phyloP scores from a whole-genome alignment of 352 stramenopile species.

The Phytophthora pini region DNA sequence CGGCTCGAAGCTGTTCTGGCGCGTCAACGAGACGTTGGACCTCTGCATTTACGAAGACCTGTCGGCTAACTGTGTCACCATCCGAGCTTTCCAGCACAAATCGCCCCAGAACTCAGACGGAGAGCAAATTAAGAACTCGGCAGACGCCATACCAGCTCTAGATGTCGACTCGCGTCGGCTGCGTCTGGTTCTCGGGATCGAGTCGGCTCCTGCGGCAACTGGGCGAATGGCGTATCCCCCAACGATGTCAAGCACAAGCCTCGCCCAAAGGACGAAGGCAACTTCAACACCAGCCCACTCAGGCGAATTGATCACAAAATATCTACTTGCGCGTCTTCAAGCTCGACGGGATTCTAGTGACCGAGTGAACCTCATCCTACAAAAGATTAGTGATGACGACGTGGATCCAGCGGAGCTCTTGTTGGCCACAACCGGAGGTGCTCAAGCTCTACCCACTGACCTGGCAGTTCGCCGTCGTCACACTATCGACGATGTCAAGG shows the following conservation, averaged over 20 bases:
- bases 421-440: constrained; percentile 18
- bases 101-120: constrained; percentile 16
- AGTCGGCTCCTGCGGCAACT: constrained; percentile 19
- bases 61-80: constrained; percentile 68
- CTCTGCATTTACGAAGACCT: constrained; percentile 86
- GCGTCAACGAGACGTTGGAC: constrained; percentile 87
- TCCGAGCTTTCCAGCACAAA: constrained; percentile 68
- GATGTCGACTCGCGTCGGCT: constrained; percentile 66
- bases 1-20: constrained; percentile 88
- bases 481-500: constrained; percentile 83
- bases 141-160: constrained; percentile 53
- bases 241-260: constrained; percentile 6
- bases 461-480: constrained; percentile 72
- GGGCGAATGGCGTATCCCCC: constrained; percentile 30
- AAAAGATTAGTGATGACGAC: constrained; percentile 76
- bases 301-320: constrained; percentile 66
- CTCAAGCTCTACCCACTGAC: constrained; percentile 48
- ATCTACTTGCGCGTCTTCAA: constrained; percentile 75
- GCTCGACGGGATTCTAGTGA: constrained; percentile 56
- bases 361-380: constrained; percentile 58
- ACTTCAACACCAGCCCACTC: constrained; percentile 26
- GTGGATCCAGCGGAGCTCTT: constrained; percentile 58
- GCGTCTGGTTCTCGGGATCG: constrained; percentile 44
- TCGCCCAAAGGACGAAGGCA: constrained; percentile 10
- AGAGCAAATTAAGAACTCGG: constrained; percentile 17